Evolutionary conservation across 441 rosid genomes (phyloP), one percentile per base, ranked within the genome.

Genomic region (Breynia disticha): DNA sequence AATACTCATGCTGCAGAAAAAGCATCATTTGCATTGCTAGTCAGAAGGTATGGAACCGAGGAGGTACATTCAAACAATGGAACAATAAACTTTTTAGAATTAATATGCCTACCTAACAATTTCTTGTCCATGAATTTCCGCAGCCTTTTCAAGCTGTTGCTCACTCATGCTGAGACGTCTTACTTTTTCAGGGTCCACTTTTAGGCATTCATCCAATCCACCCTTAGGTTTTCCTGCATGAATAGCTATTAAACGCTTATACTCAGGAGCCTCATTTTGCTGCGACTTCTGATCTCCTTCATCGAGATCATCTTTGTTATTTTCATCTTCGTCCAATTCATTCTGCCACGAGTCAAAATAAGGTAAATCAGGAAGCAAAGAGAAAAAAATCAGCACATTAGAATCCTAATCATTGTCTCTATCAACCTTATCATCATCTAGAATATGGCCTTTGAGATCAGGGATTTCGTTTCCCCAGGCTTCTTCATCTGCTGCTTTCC

Each of bases 161-260:
- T 90, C 98, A 52, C 96, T 87, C 46, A 90, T 64, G 70, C 97
- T 90, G 62, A 84, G 83, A 54, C 98, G 77, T 64, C 95, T 87
- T 55, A 86, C 87, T 66, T 79, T 78, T 61, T 83, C 78, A 50
- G 76, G 76, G 59, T 89, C 85, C 39, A 87, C 84, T 46, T 55
- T 71, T 46, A 87, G 66, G 49, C 77, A 76, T 52, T 83, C 94
- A 59, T 19, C 51, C 38, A 85, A 55, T 10, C 93, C 95, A 14
- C 98, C 98, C 76, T 83, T 86, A 9, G 95, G 95, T 70, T 85
- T 90, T 56, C 96, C 93, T 48, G 96, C 93, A 52, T 78, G 90
- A 37, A 87, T 87, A 61, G 95, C 87, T 61, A 90, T 90, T 61
- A 90, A 42, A 62, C 76, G 60, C 61, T 77, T 90, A 66, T 90